These are phyloP conservation scores for Asterophora lycoperdoides DNA, from an alignment of 768 basidiomycete genomes.

Conservation along the genomic window DNA sequence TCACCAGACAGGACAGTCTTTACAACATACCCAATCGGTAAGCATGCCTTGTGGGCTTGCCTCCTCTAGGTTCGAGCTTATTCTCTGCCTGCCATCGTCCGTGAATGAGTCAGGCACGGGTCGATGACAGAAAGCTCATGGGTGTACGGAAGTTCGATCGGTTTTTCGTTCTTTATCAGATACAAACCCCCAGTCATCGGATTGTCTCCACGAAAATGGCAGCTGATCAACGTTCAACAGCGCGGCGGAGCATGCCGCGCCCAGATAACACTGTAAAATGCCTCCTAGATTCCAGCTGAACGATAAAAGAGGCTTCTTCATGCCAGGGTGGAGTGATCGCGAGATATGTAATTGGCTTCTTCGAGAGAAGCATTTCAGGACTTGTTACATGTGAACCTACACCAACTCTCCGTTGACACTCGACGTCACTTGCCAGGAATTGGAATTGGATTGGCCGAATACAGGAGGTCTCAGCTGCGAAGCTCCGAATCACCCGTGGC, in stretches of 20 bases:
- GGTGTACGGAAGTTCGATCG: no score
- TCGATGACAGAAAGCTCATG: no score
- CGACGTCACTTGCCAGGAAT: no score
- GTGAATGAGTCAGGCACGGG: no score
- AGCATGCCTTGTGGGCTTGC: no score
- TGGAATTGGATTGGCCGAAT: no score
- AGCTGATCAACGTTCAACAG: not conserved
- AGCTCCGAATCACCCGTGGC: not conserved
- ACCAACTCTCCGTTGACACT: not conserved
- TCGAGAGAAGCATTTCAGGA: not conserved
- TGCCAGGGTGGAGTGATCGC: not conserved
- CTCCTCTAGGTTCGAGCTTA: no score
- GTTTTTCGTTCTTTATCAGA: no score
- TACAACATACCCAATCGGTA: no score
- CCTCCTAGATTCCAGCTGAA: not conserved
- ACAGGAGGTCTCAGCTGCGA: not conserved
- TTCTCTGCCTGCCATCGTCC: no score
- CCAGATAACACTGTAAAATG: not conserved
- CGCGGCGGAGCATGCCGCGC: slow-evolving; percentile 5
- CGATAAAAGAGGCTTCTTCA: not conserved
- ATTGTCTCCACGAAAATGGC: no score
- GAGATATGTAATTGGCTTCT: not conserved
- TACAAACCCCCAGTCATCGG: not conserved
- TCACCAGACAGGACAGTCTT: no score
- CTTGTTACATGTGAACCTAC: not conserved